Base-by-base conservation (phyloP, 202 grass and related monocot species). In the Zoysia matrella region DNA sequence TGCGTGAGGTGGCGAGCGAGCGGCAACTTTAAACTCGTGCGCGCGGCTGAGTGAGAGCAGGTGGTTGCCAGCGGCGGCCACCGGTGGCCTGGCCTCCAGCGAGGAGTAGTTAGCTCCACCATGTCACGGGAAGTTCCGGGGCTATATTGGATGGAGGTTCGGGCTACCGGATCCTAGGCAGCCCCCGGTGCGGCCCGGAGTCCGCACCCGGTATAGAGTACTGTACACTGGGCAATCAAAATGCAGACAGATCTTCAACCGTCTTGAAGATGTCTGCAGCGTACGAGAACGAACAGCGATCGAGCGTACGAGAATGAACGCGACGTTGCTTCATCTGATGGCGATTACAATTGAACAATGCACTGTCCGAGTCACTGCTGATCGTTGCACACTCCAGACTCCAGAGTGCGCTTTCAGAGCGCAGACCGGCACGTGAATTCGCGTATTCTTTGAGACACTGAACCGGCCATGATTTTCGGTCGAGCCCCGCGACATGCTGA, bases 211-310 rank as follows among this genome's bases (percentile, higher is more conserved):
- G 39, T 2, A 85, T 10, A 66, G 64, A 75, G 46, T 71, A 36
- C 30, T 36, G 82, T 1, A 89, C 73, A 81, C 77, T 72, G 82
- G 82, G 87, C 87, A 85, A 75, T 71, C n/a, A 44, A 77, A 52
- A 77, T 39, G 75, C 18, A 1, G 53, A n/a, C 53, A 56, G 52
- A 54, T 4, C 11, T 2, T 36, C 30, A 36, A 36, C 30, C 30
- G 30, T 36, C 30, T 36, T 36, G 30, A 36, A 36, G 30, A 43
- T 52, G 75, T 7, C 48, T 5, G 3, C 22, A 8, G 74, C 8
- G 46, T 41, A 7, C 58, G 8, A 3, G n/a, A 7, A 12, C 4
- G 64, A 12, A 50, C 60, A 48, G 72, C 60, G 56, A 75, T 65
- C 51, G 13, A 71, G 48, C 72, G 64, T 48, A 55, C 30, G 30